Conservation (phyloP, 83 land plant species). For the Picea abies region DNA sequence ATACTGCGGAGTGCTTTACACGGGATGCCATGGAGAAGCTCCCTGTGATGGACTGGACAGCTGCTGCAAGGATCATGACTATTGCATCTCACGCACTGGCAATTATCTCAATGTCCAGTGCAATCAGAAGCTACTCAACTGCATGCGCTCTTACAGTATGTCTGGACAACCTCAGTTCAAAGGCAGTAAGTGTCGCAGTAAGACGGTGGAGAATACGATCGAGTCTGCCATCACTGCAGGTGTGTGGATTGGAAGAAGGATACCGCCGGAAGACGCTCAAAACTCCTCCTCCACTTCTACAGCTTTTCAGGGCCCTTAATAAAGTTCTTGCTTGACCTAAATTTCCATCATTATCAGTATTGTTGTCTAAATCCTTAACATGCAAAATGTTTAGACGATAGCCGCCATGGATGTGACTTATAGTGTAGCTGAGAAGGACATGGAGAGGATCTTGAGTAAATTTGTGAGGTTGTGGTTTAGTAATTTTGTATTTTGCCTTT, state of each 20-base stretch:
- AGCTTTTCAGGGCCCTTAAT: no score
- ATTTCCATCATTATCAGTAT: no score
- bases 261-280: not conserved
- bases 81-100: slow-evolving; percentile 8
- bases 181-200: not conserved
- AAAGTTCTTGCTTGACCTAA: no score
- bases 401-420: no score
- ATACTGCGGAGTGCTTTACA: no score
- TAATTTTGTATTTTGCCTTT: not conserved
- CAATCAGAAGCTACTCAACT: not conserved
- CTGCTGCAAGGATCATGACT: slow-evolving; percentile 75
- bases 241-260: slow-evolving; percentile 1
- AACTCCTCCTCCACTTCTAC: no score
- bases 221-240: not conserved
- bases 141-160: not conserved
- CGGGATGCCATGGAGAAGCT: slow-evolving; percentile 41
- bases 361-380: no score
- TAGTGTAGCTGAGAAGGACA: no score
- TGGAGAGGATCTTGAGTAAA: no score
- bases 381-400: no score
- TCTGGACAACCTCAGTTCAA: not conserved
- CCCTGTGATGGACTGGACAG: slow-evolving; percentile 81
- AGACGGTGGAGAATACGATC: not conserved
- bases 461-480: not conserved
- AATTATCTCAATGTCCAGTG: not conserved